These are phyloP conservation scores for Rubroshorea leprosula DNA, from an alignment of 345 rosid species.

Conservation along the genomic window DNA sequence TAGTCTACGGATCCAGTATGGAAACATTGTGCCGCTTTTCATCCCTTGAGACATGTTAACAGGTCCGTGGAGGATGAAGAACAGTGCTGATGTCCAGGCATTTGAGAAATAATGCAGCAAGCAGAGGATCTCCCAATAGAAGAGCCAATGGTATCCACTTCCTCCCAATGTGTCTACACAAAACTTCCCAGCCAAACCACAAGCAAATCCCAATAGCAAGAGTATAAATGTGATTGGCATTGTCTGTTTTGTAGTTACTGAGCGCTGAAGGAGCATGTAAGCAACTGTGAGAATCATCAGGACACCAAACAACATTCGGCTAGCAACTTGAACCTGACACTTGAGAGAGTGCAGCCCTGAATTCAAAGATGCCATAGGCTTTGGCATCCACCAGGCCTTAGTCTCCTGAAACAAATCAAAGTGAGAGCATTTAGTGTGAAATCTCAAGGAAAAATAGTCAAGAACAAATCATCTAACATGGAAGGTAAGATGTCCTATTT, in stretches of 20 bases:
- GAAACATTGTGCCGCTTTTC: slow-evolving; percentile 20
- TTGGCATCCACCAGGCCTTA: slow-evolving; percentile 72
- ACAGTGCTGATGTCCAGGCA: slow-evolving; percentile 35
- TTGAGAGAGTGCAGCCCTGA: slow-evolving; percentile 35
- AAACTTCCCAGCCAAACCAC: slow-evolving; percentile 78
- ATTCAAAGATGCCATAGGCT: slow-evolving; percentile 44
- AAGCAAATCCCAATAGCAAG: slow-evolving; percentile 51
- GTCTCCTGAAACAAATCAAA: slow-evolving; percentile 31
- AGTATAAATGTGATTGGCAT: slow-evolving; percentile 73
- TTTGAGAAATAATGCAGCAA: slow-evolving; percentile 54
- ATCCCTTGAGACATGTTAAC: slow-evolving; percentile 23
- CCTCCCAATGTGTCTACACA: slow-evolving; percentile 89
- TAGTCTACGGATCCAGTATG: slow-evolving; percentile 59
- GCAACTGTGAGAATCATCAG: slow-evolving; percentile 51
- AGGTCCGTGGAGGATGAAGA: slow-evolving; percentile 49
- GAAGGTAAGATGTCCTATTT: too few relatives aligned
- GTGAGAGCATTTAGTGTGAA: background rate
- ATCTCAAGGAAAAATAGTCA: too few relatives aligned
- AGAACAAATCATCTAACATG: too few relatives aligned
- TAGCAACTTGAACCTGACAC: slow-evolving; percentile 59
- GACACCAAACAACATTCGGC: slow-evolving; percentile 60
- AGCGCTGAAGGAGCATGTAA: slow-evolving; percentile 57
- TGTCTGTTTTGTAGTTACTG: slow-evolving; percentile 46
- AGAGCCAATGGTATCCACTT: slow-evolving; percentile 60
- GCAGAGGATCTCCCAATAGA: slow-evolving; percentile 70